Evolutionary conservation across 2,329 filamentous ascomycete species (phyloP), one percentile per base, ranked within the genome.

Genomic region (Ophiocordyceps camponoti-leonardi): DNA sequence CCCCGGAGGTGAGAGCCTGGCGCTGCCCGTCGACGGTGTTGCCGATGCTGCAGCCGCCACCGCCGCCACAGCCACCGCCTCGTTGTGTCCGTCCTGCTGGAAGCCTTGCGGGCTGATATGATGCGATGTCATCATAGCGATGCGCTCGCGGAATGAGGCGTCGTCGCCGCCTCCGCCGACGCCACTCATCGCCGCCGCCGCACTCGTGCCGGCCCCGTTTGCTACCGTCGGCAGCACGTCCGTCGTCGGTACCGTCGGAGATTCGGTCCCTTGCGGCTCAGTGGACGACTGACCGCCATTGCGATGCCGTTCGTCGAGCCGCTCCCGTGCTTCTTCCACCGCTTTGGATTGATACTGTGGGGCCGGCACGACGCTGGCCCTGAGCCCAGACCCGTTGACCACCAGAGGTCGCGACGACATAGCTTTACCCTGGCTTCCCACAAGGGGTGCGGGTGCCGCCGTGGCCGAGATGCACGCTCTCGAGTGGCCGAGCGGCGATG

Each of bases 401-500:
- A 77, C 67, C 2, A 76, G 56, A 0, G 74, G 73, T 12, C 71
- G 65, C 8, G 64, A 55, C 19, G 53, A 49, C 35, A 56, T 55
- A 28, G 26, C 26, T 31, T 56, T 65, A 45, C 52, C 63, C 41
- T 60, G 63, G 42, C 47, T 51, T 14, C 59, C 58, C 28, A 53
- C 40, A n/a, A 55, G 52, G n/a, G 67, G 52, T 2, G 68, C 61
- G 0, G 64, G 58, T 1, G 66, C 62, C 1, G 66, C 62, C 39
- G 60, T 60, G 4, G 62, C 66, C 0, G 61, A 53, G 0, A 69
- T 68, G 30, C 65, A 63, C 1, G 65, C 63, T 43, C 71, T 66
- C 41, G 61, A 57, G 47, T 74, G 72, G 4, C 72, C 69, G 2
- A 73, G 58, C 0, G 74, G 73, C 4, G 74, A 78, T 13, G 72